Percentiles rank a stretch among this genome's conserved stretches.
phyloP scores from a whole-genome alignment of 2,329 filamentous ascomycete genomes.

The Scedosporium apiospermum region DNA sequence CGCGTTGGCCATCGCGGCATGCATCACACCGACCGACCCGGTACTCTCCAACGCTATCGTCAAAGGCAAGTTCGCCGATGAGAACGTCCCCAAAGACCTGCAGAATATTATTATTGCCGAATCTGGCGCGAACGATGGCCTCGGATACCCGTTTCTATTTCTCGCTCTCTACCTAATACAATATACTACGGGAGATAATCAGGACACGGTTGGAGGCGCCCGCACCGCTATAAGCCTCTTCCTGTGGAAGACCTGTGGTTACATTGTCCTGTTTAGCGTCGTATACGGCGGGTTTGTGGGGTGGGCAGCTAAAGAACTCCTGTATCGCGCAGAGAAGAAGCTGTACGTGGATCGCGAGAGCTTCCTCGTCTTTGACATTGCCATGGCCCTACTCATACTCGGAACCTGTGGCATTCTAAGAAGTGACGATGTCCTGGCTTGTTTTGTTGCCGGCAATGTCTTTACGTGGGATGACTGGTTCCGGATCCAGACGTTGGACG shows the following conservation, averaged over 20 bases:
- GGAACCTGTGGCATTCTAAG: constrained; percentile 82
- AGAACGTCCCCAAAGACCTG: constrained; percentile 73
- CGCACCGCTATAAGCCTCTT: constrained; percentile 64
- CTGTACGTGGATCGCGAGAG: constrained; percentile 69
- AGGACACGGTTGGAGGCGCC: constrained; percentile 45
- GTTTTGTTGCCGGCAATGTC: constrained; percentile 83
- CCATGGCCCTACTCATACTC: constrained; percentile 75
- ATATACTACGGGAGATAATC: constrained; percentile 40
- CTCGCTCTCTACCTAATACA: constrained; percentile 76
- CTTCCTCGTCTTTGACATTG: constrained; percentile 77
- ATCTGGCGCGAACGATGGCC: constrained; percentile 80
- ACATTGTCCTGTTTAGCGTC: constrained; percentile 70
- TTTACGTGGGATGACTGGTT: constrained; percentile 97
- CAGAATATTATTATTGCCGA: constrained; percentile 76
- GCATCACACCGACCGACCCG: constrained; percentile 87
- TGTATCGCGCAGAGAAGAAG: constrained; percentile 51
- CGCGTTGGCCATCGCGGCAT: constrained; percentile 70
- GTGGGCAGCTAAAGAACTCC: constrained; percentile 69
- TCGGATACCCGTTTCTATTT: constrained; percentile 84
- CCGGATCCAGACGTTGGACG: constrained; percentile 76
- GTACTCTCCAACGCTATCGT: constrained; percentile 83
- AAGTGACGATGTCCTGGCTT: constrained; percentile 82
- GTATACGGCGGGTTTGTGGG: constrained; percentile 70
- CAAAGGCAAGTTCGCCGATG: constrained; percentile 87
- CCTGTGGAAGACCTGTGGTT: constrained; percentile 80